These are phyloP conservation scores for Zymoseptoria ardabiliae DNA, from an alignment of 2,329 filamentous ascomycete species.

Conservation along the genomic window DNA sequence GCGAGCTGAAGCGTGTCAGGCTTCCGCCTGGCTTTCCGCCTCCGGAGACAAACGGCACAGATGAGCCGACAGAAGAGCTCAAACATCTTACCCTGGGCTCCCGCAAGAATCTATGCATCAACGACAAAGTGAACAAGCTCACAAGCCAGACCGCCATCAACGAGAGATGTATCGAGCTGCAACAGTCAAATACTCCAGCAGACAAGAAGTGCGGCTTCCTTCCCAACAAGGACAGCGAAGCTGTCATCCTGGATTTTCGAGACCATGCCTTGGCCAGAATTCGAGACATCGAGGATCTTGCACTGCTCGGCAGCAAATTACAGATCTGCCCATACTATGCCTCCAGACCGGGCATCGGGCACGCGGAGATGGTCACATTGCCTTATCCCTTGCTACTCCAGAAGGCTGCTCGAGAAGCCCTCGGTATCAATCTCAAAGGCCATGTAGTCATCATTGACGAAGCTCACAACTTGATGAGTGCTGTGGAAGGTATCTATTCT, in stretches of 20 bases:
- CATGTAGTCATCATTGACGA: slow-evolving; percentile 96
- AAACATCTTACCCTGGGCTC: slow-evolving; percentile 82
- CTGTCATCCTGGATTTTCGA: slow-evolving; percentile 69
- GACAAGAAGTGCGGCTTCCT: slow-evolving; percentile 68
- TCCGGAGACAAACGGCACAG: slow-evolving; percentile 6
- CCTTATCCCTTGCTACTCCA: slow-evolving; percentile 89
- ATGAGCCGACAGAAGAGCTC: slow-evolving; percentile 49
- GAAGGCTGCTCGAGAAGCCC: slow-evolving; percentile 74
- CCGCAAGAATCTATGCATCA: slow-evolving; percentile 83
- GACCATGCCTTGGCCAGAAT: slow-evolving; percentile 78
- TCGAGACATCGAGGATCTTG: slow-evolving; percentile 88
- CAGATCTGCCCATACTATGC: slow-evolving; percentile 93
- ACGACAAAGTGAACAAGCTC: slow-evolving; percentile 68
- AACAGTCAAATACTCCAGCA: slow-evolving; percentile 58
- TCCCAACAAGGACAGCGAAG: slow-evolving; percentile 67
- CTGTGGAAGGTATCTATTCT: slow-evolving; percentile 79
- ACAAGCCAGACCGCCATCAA: slow-evolving; percentile 74
- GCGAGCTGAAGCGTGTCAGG: slow-evolving; percentile 69
- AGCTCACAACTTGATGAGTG: slow-evolving; percentile 96
- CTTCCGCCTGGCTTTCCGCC: slow-evolving; percentile 61
- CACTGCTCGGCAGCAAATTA: slow-evolving; percentile 66
- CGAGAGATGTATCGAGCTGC: slow-evolving; percentile 82
- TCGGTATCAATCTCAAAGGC: slow-evolving; percentile 76
- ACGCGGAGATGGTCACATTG: slow-evolving; percentile 72
- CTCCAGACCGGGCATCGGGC: slow-evolving; percentile 73